Evolutionary conservation across 148 eudicot species (phyloP).

Genomic region (Euryodendron excelsum): DNA sequence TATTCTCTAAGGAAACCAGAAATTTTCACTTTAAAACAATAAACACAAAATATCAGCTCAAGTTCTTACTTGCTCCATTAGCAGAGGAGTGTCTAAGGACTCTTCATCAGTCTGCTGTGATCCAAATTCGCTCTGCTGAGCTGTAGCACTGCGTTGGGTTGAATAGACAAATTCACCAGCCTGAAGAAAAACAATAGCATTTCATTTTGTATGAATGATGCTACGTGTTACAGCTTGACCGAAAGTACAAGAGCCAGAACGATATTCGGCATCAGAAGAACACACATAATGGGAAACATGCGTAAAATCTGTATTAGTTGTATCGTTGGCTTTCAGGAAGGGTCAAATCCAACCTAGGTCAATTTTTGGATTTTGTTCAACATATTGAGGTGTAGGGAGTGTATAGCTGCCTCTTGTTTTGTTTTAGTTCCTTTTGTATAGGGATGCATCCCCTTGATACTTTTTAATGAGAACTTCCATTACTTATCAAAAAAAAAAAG

Average conservation of each 20-base stretch:
- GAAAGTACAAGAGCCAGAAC: not conserved
- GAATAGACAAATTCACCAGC: slow-evolving; percentile 83
- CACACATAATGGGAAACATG: not conserved
- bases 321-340: too few relatives aligned
- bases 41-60: slow-evolving; percentile 7
- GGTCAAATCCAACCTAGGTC: too few relatives aligned
- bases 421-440: too few relatives aligned
- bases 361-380: too few relatives aligned
- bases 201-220: not conserved
- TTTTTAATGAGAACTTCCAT: too few relatives aligned
- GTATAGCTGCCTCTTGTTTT: too few relatives aligned
- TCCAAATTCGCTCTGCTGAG: slow-evolving; percentile 66
- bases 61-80: slow-evolving; percentile 54
- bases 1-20: slow-evolving; percentile 8
- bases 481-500: too few relatives aligned
- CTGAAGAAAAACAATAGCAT: slow-evolving; percentile 30
- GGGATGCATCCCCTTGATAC: too few relatives aligned
- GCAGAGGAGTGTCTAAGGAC: slow-evolving; percentile 78
- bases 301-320: not conserved
- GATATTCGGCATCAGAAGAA: not conserved
- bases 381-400: too few relatives aligned
- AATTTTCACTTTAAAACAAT: not conserved
- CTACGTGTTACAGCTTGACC: not conserved
- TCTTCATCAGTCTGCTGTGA: slow-evolving; percentile 60
- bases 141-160: slow-evolving; percentile 71